A percentile compares a stretch with the other conserved stretches of the same genome.
Conservation (phyloP, 1,284 basidiomycete species). For the Puccinia novopanici region DNA sequence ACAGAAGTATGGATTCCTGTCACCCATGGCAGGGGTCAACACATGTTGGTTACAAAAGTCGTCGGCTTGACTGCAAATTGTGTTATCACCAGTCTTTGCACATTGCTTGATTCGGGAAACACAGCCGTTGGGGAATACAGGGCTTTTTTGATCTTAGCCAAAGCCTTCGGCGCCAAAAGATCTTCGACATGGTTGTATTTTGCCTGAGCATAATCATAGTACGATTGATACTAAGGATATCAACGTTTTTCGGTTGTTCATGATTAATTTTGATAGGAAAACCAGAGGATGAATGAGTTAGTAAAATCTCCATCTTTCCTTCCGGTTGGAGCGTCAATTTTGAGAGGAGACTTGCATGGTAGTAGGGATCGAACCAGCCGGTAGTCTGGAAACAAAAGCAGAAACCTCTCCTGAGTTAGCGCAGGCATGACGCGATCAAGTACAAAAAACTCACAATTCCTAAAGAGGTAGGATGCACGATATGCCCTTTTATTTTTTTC, state of each 20-base stretch:
- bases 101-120: slow-evolving; percentile 34
- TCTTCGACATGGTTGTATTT: slow-evolving; percentile 46
- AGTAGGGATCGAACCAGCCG: slow-evolving; percentile 45
- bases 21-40: slow-evolving; percentile 17
- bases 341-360: slow-evolving; percentile 29
- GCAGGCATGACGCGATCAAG: neutral
- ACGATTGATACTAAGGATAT: neutral
- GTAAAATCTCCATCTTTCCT: neutral
- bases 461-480: slow-evolving; percentile 28
- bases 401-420: neutral
- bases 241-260: neutral
- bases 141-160: neutral
- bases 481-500: slow-evolving; percentile 17
- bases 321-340: neutral
- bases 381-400: slow-evolving; percentile 30
- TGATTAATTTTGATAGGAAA: neutral
- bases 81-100: slow-evolving; percentile 20
- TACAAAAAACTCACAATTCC: slow-evolving; percentile 35
- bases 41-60: slow-evolving; percentile 26
- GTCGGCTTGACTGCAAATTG: slow-evolving; percentile 39
- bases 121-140: slow-evolving; percentile 31
- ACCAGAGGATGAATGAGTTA: neutral
- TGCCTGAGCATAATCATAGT: slow-evolving; percentile 44
- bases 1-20: slow-evolving; percentile 48
- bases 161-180: slow-evolving; percentile 4